A percentile compares a stretch with the other conserved stretches of the same genome.
These are phyloP conservation scores for Solanum pimpinellifolium DNA, from an alignment of 257 asterid genomes.

Conservation along the genomic window DNA sequence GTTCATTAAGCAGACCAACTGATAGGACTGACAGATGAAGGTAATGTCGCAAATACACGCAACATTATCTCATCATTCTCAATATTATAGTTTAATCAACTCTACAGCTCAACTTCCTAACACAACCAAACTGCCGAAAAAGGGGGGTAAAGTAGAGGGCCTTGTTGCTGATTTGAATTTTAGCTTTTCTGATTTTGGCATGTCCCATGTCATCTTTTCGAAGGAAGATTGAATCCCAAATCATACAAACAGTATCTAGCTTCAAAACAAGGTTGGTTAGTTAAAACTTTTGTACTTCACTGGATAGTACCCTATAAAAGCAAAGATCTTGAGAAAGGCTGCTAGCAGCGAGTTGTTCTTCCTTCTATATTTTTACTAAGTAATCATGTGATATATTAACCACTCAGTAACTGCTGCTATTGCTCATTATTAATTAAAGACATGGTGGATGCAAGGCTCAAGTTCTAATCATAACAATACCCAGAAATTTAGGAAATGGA, in stretches of 20 bases:
- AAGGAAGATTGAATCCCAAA: not conserved
- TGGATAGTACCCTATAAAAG: not conserved
- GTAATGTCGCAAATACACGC: not conserved
- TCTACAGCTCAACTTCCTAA: not conserved
- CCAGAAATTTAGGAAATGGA: not conserved
- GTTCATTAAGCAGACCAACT: not conserved
- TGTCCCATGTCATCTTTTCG: not conserved
- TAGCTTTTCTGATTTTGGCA: not conserved
- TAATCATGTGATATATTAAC: not conserved
- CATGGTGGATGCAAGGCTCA: not conserved
- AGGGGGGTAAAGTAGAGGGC: not conserved
- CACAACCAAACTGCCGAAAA: not conserved
- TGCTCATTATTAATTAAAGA: not conserved
- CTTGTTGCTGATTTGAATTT: not conserved
- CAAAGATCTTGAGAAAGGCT: not conserved
- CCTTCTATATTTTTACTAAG: not conserved
- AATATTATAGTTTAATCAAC: not conserved
- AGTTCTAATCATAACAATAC: not conserved
- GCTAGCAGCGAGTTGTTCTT: not conserved
- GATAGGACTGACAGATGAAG: not conserved
- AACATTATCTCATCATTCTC: not conserved
- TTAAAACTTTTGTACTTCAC: not conserved
- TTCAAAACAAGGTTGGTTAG: not conserved
- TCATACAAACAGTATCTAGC: not conserved
- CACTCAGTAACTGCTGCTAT: not conserved